Evolutionary conservation across 140 eudicot genomes (phyloP), one percentile per base, ranked within the genome.

Genomic region (Stevia rebaudiana): DNA sequence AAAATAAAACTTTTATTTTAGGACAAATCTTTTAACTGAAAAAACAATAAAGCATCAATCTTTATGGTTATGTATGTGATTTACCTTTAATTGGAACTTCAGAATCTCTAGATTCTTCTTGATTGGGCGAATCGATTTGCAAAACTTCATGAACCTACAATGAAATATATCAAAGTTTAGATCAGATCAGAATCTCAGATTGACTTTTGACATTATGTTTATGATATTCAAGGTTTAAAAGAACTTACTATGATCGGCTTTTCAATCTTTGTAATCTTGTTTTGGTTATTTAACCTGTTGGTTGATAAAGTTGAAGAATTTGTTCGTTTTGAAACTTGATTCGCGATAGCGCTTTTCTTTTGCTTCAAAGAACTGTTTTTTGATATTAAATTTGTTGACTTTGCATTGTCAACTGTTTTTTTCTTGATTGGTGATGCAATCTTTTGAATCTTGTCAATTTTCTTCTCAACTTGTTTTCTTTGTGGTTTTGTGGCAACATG

Each of bases 381-480:
- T n/a, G 59, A 76, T 42, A 50, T 59, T 69, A 37, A 21, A 31
- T 39, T 76, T 58, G 66, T 71, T 6, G 75, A 75, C 74, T 81
- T 89, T 68, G 63, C 57, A 22, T 53, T 69, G 35, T 79, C 88
- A 30, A 24, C 75, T 3, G 78, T 70, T 40, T 75, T 81, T 66
- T 71, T 78, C 59, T 55, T 74, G 55, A 11, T 46, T 18, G 62
- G 74, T 17, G 75, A 56, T 35, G 76, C 65, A 51, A 49, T 71
- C 63, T 76, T 82, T 35, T 75, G 79, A 61, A 82, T 53, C 71
- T 64, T 79, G 46, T 80, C 85, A n/a, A 67, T 63, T 70, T 69
- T 86, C 67, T 79, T 86, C 72, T 68, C 88, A 5, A 23, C 42
- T 56, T 68, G 87, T 67, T 72, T 82, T 76, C 66, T 78, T 70